A percentile compares a stretch with the other conserved stretches of the same genome.
These are phyloP conservation scores for Flaveria bidentis DNA, from an alignment of 129 eudicot genomes.

Conservation along the genomic window DNA sequence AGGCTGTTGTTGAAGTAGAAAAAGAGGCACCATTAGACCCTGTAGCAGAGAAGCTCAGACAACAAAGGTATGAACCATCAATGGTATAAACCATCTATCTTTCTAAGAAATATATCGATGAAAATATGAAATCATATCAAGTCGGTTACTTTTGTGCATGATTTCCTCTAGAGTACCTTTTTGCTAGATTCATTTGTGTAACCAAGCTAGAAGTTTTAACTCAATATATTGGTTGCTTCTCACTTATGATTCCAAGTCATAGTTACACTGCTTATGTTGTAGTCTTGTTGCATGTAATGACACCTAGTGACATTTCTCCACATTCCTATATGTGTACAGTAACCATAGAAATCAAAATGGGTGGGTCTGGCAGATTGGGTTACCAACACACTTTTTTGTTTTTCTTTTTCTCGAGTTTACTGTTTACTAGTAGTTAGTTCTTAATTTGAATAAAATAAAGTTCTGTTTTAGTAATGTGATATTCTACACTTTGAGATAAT, in stretches of 20 bases:
- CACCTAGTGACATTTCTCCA: not conserved
- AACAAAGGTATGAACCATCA: conserved; percentile 58
- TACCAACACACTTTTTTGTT: not conserved
- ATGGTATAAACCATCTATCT: not conserved
- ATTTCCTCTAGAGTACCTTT: conserved; percentile 5
- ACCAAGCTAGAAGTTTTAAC: not conserved
- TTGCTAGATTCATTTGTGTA: not conserved
- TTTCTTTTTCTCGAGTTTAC: not conserved
- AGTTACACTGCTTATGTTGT: not conserved
- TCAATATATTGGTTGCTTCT: not conserved
- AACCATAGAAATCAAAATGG: not conserved
- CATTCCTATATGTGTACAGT: not conserved
- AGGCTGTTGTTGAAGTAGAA: conserved; percentile 56
- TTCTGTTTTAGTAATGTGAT: not conserved
- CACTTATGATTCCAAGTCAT: not conserved
- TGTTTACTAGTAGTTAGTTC: not conserved
- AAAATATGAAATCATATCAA: not conserved
- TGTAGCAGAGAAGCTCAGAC: conserved; percentile 82
- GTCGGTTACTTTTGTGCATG: conserved; percentile 18
- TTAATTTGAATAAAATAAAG: not conserved
- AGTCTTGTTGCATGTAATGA: not conserved
- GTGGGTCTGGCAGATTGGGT: not conserved
- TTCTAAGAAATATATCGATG: conserved; percentile 8
- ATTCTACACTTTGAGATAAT: not conserved
- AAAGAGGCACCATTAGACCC: conserved; percentile 76